Conservation (phyloP, 306 rosid species). For the Cucurbita moschata region DNA sequence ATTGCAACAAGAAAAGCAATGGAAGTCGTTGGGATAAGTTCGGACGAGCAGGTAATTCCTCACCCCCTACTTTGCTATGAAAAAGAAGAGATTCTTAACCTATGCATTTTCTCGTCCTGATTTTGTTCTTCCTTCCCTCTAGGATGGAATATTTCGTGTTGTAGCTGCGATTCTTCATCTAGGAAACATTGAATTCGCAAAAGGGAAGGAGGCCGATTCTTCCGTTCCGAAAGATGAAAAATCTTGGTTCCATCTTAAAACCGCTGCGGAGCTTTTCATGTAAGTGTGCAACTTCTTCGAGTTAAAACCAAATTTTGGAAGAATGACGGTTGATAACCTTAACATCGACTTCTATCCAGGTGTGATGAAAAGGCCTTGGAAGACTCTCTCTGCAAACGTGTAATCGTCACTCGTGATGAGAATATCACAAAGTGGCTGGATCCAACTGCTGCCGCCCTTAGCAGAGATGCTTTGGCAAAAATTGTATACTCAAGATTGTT, state of each 20-base stretch:
- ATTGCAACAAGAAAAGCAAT: conserved; percentile 73
- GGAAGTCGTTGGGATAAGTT: conserved; percentile 89
- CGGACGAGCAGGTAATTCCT: conserved; percentile 67
- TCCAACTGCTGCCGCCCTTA: conserved; percentile 80
- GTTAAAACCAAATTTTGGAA: conserved; percentile 10
- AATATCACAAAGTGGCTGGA: conserved; percentile 83
- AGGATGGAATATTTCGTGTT: conserved; percentile 98
- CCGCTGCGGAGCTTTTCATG: conserved; percentile 91
- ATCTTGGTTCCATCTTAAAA: conserved; percentile 70
- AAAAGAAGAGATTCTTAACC: conserved; percentile 8
- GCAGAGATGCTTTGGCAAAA: conserved; percentile 97
- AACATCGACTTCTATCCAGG: conserved; percentile 32
- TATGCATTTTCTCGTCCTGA: neutral
- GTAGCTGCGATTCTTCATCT: conserved; percentile 97
- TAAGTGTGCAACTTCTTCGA: conserved; percentile 20
- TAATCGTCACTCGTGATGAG: conserved; percentile 94
- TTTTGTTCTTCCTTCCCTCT: conserved; percentile 10
- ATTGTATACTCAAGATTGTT: conserved; percentile 80
- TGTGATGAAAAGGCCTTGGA: conserved; percentile 90
- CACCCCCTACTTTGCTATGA: conserved; percentile 10
- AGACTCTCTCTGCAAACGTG: conserved; percentile 98
- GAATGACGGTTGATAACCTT: conserved; percentile 2
- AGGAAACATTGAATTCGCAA: conserved; percentile 88
- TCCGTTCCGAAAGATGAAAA: conserved; percentile 83
- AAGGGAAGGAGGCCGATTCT: conserved; percentile 85